Base-by-base conservation (phyloP, 2,329 filamentous ascomycete species). In the Ophiostoma ulmi region DNA sequence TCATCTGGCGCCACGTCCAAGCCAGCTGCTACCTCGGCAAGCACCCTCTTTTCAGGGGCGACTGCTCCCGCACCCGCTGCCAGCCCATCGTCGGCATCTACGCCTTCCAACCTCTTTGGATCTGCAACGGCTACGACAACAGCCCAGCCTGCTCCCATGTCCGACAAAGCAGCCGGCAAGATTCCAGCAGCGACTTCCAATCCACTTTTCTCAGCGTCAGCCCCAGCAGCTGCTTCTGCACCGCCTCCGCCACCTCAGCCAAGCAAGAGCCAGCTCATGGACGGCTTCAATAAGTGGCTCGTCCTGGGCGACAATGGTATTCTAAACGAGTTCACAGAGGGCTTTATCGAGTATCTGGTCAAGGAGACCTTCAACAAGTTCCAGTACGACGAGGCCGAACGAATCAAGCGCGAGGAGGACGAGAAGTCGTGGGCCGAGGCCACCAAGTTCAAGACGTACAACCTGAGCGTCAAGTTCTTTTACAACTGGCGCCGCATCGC, bases 401-500 rank as follows among this genome's bases (percentile, higher is more conserved):
- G 80, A 55, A 79, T 75, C 67, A 78, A 76, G 26, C 80, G 78
- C 66, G 84, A 86, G 70, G 84, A 86, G 74, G 84, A 87, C 58
- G 81, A 82, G 6, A 76, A 73, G 75, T 83, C 75, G 64, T 84
- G 77, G 80, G 80, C 80, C 2, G 78, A 84, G 69, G 85, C 85
- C 17, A 79, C 80, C 20, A 77, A 79, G n/a, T 86, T 84, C 73
- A 81, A 83, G 52, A 75, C 74, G 3, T 83, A 85, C 75, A 86
- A 80, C 70, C 78, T 88, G 39, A 78, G 80, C 14, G 78, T 87
- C 72, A 86, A 83, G 67, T 88, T 81, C 76, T 87, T 88, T 72
- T 87, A 87, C 74, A 80, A 80, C 22, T 88, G 86, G 86, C 83
- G 82, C 67, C 76, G 83, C 17, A 81, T 78, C 55, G 84, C 83